Conservation (phyloP, 768 basidiomycete genomes). For the Panaeolus papilionaceus region DNA sequence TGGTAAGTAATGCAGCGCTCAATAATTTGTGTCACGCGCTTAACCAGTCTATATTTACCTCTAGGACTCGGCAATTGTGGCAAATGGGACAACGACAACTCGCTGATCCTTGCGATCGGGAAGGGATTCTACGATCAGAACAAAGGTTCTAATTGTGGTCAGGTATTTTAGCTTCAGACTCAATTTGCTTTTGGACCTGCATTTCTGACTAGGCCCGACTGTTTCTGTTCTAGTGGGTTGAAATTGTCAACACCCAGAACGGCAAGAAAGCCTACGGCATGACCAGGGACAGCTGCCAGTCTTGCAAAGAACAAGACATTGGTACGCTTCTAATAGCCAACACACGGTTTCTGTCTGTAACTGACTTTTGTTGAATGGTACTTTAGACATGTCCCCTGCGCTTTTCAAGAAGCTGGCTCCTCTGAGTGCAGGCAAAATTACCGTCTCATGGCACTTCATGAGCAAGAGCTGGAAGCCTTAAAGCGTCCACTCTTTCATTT, state of each 20-base stretch:
- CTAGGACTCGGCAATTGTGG: slow-evolving; percentile 70
- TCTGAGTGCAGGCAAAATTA: slow-evolving; percentile 55
- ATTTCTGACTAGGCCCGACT: slow-evolving; percentile 14
- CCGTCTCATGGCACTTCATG: slow-evolving; percentile 70
- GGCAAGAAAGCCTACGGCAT: slow-evolving; percentile 54
- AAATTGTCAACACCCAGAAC: slow-evolving; percentile 64
- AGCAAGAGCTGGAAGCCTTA: slow-evolving; percentile 19
- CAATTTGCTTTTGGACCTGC: slow-evolving; percentile 16
- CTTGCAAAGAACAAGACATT: slow-evolving; percentile 58
- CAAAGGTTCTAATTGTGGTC: slow-evolving; percentile 60
- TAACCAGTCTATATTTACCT: slow-evolving; percentile 21
- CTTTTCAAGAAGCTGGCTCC: slow-evolving; percentile 59
- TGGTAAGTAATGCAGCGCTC: slow-evolving; percentile 36
- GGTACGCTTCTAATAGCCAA: slow-evolving; percentile 46
- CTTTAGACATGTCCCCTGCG: slow-evolving; percentile 68
- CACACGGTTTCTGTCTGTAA: neutral
- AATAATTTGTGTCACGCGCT: neutral
- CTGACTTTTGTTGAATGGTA: neutral
- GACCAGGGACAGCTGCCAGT: slow-evolving; percentile 63
- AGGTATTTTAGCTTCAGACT: slow-evolving; percentile 45
- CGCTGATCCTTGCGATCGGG: slow-evolving; percentile 69
- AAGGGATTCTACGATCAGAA: slow-evolving; percentile 56
- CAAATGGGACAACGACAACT: slow-evolving; percentile 47
- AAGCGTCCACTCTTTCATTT: slow-evolving; percentile 1
- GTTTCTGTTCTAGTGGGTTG: slow-evolving; percentile 51